A percentile compares a stretch with the other conserved stretches of the same genome.
Conservation (phyloP, 202 grass and related monocot genomes). For the Zizania palustris region DNA sequence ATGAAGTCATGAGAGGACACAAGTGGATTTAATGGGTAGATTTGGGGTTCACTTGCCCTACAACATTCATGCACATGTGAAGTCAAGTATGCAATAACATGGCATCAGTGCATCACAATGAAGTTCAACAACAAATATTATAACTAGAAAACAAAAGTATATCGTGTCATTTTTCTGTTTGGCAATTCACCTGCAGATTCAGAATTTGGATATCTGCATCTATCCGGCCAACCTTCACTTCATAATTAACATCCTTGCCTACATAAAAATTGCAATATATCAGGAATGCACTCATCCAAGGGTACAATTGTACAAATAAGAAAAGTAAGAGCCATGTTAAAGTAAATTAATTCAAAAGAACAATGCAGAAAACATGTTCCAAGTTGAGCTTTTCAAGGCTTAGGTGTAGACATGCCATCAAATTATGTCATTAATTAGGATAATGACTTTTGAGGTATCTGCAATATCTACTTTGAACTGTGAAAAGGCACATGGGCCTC, state of each 20-base stretch:
- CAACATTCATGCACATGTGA: not conserved
- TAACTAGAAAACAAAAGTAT: slow-evolving; percentile 20
- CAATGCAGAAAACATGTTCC: slow-evolving; percentile 3
- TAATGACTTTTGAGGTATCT: not conserved
- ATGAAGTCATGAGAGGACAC: not conserved
- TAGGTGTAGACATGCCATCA: not conserved
- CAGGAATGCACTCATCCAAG: slow-evolving; percentile 29
- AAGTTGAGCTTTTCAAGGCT: not conserved
- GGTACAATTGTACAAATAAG: not conserved
- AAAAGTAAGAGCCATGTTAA: not conserved
- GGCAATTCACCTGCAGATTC: slow-evolving; percentile 82
- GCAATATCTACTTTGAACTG: not conserved
- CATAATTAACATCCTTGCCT: slow-evolving; percentile 75
- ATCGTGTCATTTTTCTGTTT: slow-evolving; percentile 14
- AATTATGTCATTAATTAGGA: not conserved
- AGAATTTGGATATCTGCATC: slow-evolving; percentile 94
- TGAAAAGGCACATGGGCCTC: not conserved
- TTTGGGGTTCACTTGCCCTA: slow-evolving; percentile 2
- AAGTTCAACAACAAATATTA: slow-evolving; percentile 21
- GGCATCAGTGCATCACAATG: not conserved
- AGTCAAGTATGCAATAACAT: not conserved
- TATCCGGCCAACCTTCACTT: slow-evolving; percentile 63
- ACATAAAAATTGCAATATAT: slow-evolving; percentile 36
- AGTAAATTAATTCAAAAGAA: slow-evolving; percentile 18
- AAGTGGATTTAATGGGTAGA: not conserved